phyloP scores from a whole-genome alignment of 106 monocot species.

The Narthecium ossifragum region DNA sequence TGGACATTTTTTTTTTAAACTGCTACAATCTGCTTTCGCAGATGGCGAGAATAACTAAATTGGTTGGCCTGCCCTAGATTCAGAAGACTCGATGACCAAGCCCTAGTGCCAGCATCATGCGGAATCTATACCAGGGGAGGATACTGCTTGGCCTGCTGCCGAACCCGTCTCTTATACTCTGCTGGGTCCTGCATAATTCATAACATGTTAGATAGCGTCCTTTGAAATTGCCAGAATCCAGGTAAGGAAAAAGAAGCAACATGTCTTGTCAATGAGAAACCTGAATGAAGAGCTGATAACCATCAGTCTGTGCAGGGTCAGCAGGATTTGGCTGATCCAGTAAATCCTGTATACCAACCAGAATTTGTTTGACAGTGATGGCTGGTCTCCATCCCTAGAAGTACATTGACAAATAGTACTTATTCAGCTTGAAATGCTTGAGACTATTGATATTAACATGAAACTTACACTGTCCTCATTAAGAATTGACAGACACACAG shows the following conservation, averaged over 20 bases:
- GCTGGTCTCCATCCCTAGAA: slow-evolving; percentile 94
- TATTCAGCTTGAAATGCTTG: not conserved
- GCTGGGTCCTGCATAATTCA: slow-evolving; percentile 36
- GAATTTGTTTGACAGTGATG: slow-evolving; percentile 93
- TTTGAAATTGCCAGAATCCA: no score
- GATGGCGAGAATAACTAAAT: no score
- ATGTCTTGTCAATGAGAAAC: slow-evolving; percentile 11
- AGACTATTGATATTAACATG: not conserved
- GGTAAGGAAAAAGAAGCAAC: no score
- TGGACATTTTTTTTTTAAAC: no score
- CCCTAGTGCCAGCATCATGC: no score
- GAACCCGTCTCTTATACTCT: slow-evolving; percentile 67
- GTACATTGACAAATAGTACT: not conserved
- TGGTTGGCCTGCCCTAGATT: no score
- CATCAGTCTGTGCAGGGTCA: slow-evolving; percentile 91
- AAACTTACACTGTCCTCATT: slow-evolving; percentile 74
- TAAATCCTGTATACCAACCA: slow-evolving; percentile 89
- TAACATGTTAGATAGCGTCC: not conserved
- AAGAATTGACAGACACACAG: slow-evolving; percentile 87
- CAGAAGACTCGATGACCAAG: no score
- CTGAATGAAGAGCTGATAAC: slow-evolving; percentile 90
- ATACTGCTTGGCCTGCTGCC: slow-evolving; percentile 67
- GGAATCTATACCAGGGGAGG: no score
- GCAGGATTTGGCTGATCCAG: slow-evolving; percentile 91
- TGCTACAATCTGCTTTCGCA: no score